These are phyloP conservation scores for Ascodesmis nigricans DNA, from an alignment of 495 filamentous ascomycete species.

Conservation along the genomic window DNA sequence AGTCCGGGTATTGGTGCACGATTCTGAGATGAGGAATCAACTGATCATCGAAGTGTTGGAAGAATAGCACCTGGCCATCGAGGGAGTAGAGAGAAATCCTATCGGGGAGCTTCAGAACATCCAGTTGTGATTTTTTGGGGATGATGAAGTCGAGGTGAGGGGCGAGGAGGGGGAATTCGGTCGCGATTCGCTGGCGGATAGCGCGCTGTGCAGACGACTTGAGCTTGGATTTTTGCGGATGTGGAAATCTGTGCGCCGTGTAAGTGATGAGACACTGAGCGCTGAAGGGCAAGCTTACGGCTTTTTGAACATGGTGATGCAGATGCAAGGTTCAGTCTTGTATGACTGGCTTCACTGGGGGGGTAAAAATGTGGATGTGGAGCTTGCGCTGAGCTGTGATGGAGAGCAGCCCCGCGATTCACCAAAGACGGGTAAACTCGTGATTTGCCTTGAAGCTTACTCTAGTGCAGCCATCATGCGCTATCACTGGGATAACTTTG, in stretches of 20 bases:
- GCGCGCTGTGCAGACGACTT: constrained; percentile 86
- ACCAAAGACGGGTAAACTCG: too few relatives aligned
- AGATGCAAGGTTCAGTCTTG: constrained; percentile 2
- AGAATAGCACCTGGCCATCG: constrained; percentile 57
- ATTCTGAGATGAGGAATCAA: constrained; percentile 59
- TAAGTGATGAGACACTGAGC: background rate
- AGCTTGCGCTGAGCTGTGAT: too few relatives aligned
- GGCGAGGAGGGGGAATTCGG: constrained; percentile 66
- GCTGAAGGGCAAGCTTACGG: constrained; percentile 33
- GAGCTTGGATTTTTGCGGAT: constrained; percentile 76
- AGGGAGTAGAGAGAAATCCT: constrained; percentile 69
- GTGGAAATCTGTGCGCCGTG: constrained; percentile 35
- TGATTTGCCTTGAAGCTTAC: too few relatives aligned
- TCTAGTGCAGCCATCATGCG: too few relatives aligned
- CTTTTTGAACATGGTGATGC: constrained; percentile 66
- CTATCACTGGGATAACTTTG: too few relatives aligned
- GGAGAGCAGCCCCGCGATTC: too few relatives aligned
- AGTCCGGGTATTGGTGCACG: constrained; percentile 46
- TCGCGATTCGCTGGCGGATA: constrained; percentile 56
- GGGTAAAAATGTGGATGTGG: too few relatives aligned
- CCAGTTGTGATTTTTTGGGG: constrained; percentile 84
- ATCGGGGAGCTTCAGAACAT: constrained; percentile 76
- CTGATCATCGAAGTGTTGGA: constrained; percentile 62
- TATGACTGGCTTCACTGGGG: too few relatives aligned
- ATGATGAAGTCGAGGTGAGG: constrained; percentile 86